Evolutionary conservation across 148 eudicot species (phyloP), one percentile per base, ranked within the genome.

Genomic region (Beta vulgaris): DNA sequence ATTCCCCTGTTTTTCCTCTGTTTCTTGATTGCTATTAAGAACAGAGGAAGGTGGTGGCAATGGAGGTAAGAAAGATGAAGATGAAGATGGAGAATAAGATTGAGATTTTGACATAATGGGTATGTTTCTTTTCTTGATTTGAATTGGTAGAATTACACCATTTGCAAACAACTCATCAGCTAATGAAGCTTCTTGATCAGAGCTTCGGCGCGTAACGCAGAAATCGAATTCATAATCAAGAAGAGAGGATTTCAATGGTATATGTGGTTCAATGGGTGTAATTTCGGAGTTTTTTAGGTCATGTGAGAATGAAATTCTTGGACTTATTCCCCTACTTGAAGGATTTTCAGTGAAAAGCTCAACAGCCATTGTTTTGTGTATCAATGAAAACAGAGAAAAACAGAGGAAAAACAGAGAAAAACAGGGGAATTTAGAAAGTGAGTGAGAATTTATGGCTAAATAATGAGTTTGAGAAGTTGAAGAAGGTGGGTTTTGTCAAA

Each of bases 261-360:
- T 78, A 31, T 83, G 84, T 40, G 82, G 91, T 43, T 94, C 97
- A 55, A 88, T 76, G 1, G 97, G 98, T 0, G 84, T 79, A 16
- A 73, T 73, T 54, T 93, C 96, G 26, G 78, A 78, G 60, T 86
- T 88, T 72, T 89, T 80, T 35, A 92, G 84, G 65, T 92, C 96
- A 48, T 92, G 87, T 1, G 98, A 94, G 78, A 94, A 92, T 23
- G 98, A 94, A 57, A 94, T 88, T 54, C 98, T 78, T 1, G 98
- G 98, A 67, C 97, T 90, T 36, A 80, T 79, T 2, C 76, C 86
- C 28, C 81, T 75, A 64, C 82, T 80, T 49, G 88, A 78, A 35
- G 89, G 78, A 35, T 75, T 86, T 19, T 91, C 97, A 0, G 87
- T 76, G 71, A 81, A 85, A 4, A 86, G 67, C 63, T 94, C 91